Evolutionary conservation across 768 basidiomycete genomes (phyloP).

Genomic region (Termitomyces sp.): DNA sequence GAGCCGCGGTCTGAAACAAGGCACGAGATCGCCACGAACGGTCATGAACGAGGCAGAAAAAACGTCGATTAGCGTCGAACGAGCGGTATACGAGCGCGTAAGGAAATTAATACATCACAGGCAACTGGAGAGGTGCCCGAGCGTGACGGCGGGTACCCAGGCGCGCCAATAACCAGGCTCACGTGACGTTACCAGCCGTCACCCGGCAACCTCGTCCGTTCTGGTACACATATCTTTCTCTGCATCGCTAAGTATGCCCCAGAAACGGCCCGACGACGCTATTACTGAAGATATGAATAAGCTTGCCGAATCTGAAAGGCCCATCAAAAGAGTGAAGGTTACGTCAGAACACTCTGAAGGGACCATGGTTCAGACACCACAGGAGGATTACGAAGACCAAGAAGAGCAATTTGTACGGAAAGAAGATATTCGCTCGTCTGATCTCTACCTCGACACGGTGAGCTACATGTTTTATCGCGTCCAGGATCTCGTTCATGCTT

Average conservation of each 20-base stretch:
- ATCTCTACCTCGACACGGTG: constrained; percentile 94
- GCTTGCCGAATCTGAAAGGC: constrained; percentile 26
- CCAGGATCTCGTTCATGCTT: constrained; percentile 7
- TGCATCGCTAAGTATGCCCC: neutral
- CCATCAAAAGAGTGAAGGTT: constrained; percentile 34
- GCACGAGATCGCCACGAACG: too few relatives aligned
- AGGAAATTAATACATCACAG: too few relatives aligned
- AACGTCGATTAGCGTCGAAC: too few relatives aligned
- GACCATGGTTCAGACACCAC: constrained; percentile 1
- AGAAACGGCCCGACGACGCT: constrained; percentile 13
- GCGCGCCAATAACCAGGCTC: too few relatives aligned
- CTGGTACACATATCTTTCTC: too few relatives aligned
- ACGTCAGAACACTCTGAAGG: constrained; percentile 1
- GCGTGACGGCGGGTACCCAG: too few relatives aligned
- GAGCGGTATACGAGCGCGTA: too few relatives aligned
- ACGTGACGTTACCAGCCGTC: too few relatives aligned
- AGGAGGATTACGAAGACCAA: constrained; percentile 31
- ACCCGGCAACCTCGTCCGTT: too few relatives aligned
- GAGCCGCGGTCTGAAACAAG: too few relatives aligned
- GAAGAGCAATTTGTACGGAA: constrained; percentile 25
- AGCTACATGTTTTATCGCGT: constrained; percentile 28
- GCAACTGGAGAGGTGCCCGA: too few relatives aligned
- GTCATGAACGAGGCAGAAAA: too few relatives aligned
- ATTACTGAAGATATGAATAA: constrained; percentile 8
- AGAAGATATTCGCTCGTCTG: constrained; percentile 57